These are phyloP conservation scores for Coprinopsis strossmayeri DNA, from an alignment of 768 basidiomycete species.

Conservation along the genomic window DNA sequence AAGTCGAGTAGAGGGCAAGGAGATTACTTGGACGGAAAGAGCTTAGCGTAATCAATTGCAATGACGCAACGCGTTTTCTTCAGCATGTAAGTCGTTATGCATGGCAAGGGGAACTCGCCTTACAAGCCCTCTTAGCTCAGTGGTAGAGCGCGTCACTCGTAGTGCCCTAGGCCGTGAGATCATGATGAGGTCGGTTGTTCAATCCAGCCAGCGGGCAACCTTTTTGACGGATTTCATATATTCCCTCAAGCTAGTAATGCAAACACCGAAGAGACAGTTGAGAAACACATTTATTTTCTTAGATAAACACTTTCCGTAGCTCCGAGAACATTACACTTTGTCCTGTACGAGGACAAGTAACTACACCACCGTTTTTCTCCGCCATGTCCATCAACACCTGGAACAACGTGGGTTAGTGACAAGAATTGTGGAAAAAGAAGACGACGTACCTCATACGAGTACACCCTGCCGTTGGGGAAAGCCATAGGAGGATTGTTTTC, in stretches of 20 bases:
- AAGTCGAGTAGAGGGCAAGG: too few species aligned
- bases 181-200: slow-evolving; percentile 36
- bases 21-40: neutral
- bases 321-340: slow-evolving; percentile 55
- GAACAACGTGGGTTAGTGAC: too few species aligned
- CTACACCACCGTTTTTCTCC: slow-evolving; percentile 64
- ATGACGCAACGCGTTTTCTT: too few species aligned
- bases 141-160: slow-evolving; percentile 53
- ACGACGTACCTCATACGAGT: slow-evolving; percentile 82
- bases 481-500: slow-evolving; percentile 90
- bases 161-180: slow-evolving; percentile 14
- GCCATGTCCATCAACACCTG: slow-evolving; percentile 90
- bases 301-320: slow-evolving; percentile 87
- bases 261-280: too few species aligned
- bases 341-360: slow-evolving; percentile 79
- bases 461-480: slow-evolving; percentile 87
- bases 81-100: too few species aligned
- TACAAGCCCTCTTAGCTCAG: slow-evolving; percentile 50
- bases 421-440: too few species aligned
- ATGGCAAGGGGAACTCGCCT: too few species aligned
- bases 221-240: slow-evolving; percentile 7
- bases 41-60: neutral
- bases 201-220: slow-evolving; percentile 31
- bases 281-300: slow-evolving; percentile 34
- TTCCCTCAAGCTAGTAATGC: neutral